Conservation (phyloP, 305 asterid species). For the Solanum hybrid region DNA sequence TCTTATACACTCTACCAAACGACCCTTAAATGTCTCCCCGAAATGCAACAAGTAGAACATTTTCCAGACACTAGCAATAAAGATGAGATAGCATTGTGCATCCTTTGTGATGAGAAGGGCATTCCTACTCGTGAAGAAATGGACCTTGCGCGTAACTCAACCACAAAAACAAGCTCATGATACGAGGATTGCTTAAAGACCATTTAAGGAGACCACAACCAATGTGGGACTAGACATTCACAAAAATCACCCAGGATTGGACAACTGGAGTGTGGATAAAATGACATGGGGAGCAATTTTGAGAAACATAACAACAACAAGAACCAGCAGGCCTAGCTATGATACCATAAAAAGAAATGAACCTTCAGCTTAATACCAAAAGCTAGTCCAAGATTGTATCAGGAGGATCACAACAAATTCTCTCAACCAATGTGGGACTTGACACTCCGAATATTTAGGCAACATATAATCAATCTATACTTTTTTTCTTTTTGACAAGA, state of each 20-base stretch:
- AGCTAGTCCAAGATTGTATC: background rate
- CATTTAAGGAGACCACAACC: background rate
- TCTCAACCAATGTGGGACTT: background rate
- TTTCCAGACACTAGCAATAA: background rate
- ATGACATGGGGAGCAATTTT: background rate
- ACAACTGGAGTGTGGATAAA: background rate
- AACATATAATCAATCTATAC: background rate
- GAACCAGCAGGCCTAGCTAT: background rate
- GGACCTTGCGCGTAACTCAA: background rate
- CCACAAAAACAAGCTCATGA: background rate
- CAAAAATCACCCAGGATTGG: background rate
- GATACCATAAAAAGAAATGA: background rate
- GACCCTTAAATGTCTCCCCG: background rate
- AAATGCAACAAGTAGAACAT: background rate
- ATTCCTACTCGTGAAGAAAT: background rate
- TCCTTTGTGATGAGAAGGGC: background rate
- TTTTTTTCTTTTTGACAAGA: background rate
- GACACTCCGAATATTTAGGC: background rate
- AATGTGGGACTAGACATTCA: background rate
- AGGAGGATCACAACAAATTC: background rate
- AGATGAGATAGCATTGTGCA: background rate
- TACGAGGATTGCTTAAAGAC: background rate
- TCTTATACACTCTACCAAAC: background rate
- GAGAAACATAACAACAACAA: background rate
- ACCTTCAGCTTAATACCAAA: background rate